A percentile compares a stretch with the other conserved stretches of the same genome.
phyloP scores from a whole-genome alignment of 2,329 filamentous ascomycete genomes.

The Aspergillus japonicus region DNA sequence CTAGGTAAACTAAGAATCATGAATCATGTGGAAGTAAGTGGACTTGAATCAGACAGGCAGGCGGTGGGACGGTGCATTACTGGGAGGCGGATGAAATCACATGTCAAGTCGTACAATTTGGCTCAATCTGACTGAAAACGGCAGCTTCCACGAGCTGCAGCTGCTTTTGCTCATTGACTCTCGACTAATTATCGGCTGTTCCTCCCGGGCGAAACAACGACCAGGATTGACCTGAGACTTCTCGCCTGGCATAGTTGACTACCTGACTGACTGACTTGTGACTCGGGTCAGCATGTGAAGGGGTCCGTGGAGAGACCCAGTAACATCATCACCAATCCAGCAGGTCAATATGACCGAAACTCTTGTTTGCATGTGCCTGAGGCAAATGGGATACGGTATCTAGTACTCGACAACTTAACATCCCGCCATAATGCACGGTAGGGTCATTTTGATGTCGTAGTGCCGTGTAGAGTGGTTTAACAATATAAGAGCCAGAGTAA shows the following conservation, averaged over 20 bases:
- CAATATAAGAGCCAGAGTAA: too few relatives aligned
- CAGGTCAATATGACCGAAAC: too few relatives aligned
- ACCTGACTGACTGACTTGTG: neutral
- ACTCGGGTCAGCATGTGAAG: neutral
- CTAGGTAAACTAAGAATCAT: too few relatives aligned
- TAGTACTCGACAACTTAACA: too few relatives aligned
- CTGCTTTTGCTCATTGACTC: too few relatives aligned
- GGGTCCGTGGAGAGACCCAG: neutral
- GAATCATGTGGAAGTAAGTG: too few relatives aligned
- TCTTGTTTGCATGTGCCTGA: neutral
- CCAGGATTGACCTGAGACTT: too few relatives aligned
- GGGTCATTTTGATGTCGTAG: too few relatives aligned
- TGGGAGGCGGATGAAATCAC: slow-evolving; percentile 2
- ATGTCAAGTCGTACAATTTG: neutral
- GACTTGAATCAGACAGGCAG: neutral
- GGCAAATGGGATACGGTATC: neutral
- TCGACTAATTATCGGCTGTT: neutral
- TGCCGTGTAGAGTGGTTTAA: too few relatives aligned
- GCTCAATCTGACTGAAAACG: neutral
- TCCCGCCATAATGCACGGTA: too few relatives aligned
- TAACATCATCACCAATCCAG: too few relatives aligned
- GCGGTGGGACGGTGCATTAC: slow-evolving; percentile 5
- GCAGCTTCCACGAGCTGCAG: slow-evolving; percentile 3
- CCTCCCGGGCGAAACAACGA: neutral
- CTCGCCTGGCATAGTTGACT: too few relatives aligned